Conservation (phyloP, 1,284 basidiomycete species). For the Sanghuangporus sanghuang region DNA sequence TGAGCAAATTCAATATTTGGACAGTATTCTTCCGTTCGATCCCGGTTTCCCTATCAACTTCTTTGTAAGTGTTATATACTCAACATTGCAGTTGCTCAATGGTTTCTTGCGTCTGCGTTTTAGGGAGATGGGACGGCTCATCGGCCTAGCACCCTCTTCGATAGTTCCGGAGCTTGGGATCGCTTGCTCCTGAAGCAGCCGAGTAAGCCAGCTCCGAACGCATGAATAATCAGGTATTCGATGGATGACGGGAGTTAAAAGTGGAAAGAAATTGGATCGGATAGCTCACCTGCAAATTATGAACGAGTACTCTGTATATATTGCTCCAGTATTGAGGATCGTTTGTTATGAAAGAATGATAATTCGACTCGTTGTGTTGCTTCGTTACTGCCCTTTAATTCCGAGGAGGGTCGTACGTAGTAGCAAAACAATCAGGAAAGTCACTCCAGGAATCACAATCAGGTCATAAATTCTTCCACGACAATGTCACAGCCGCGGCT, state of each 20-base stretch:
- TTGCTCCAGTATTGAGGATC: no score
- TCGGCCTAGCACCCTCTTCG: not conserved
- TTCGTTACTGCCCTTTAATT: no score
- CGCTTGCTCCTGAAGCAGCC: not conserved
- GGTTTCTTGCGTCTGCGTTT: not conserved
- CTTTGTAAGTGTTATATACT: constrained; percentile 19
- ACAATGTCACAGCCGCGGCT: not conserved
- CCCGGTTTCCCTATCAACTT: constrained; percentile 23
- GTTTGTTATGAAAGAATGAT: no score
- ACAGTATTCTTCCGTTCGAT: constrained; percentile 23
- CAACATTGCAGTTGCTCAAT: not conserved
- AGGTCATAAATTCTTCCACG: not conserved
- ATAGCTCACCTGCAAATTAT: no score
- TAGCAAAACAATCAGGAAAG: not conserved
- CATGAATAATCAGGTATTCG: no score
- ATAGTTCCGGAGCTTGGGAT: not conserved
- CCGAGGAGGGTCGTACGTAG: no score
- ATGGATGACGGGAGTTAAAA: no score
- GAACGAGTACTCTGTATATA: no score
- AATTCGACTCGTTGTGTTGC: no score
- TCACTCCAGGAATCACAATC: not conserved
- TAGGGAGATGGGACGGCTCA: constrained; percentile 9
- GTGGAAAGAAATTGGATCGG: no score
- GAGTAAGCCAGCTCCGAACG: not conserved
- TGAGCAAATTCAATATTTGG: constrained; percentile 21